Evolutionary conservation across 2,329 filamentous ascomycete species (phyloP).

Genomic region (Zymoseptoria passerinii): DNA sequence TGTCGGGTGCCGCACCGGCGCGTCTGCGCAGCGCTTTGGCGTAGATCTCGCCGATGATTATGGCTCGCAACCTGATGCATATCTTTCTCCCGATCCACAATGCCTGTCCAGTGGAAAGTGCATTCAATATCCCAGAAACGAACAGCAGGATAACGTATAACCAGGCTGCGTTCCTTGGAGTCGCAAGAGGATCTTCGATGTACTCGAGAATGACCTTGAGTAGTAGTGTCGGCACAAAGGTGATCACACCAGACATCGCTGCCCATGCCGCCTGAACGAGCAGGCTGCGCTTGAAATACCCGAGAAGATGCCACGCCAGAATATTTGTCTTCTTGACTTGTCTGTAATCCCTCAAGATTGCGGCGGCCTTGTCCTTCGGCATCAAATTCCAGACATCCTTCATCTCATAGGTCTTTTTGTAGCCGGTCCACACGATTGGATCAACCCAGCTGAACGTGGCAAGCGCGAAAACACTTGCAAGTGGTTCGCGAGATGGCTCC

Average conservation of each 20-base stretch:
- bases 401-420: conserved; percentile 74
- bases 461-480: conserved; percentile 80
- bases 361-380: conserved; percentile 77
- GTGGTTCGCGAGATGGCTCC: conserved; percentile 75
- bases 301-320: conserved; percentile 70
- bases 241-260: conserved; percentile 68
- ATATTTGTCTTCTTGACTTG: conserved; percentile 73
- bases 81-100: conserved; percentile 92
- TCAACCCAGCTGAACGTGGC: conserved; percentile 89
- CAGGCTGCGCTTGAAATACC: conserved; percentile 72
- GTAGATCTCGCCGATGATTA: conserved; percentile 96
- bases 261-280: conserved; percentile 74
- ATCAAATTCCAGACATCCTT: conserved; percentile 85
- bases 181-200: conserved; percentile 70
- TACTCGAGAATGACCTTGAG: conserved; percentile 88
- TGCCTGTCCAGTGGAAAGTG: conserved; percentile 74
- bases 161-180: conserved; percentile 84
- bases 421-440: conserved; percentile 78
- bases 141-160: conserved; percentile 89
- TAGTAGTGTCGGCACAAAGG: conserved; percentile 84
- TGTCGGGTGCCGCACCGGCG: conserved; percentile 67
- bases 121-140: conserved; percentile 70
- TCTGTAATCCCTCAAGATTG: conserved; percentile 73
- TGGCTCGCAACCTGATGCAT: conserved; percentile 84
- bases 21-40: conserved; percentile 89